Conservation (phyloP, 306 rosid genomes). For the Acacia melanoxylon region DNA sequence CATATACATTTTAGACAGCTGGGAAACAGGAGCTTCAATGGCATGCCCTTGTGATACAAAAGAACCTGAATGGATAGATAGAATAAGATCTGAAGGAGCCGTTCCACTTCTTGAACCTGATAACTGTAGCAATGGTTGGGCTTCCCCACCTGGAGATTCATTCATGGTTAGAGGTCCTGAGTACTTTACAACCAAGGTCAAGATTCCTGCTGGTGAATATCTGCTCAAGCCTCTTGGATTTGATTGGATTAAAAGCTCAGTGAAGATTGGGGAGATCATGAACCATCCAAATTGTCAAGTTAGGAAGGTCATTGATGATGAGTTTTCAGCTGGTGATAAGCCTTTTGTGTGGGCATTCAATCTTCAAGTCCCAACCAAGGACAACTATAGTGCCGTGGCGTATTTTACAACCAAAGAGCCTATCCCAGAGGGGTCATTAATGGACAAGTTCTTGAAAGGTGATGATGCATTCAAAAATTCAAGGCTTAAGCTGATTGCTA, state of each 20-base stretch:
- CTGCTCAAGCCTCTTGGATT: conserved; percentile 86
- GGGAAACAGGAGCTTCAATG: conserved; percentile 47
- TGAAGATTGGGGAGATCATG: conserved; percentile 68
- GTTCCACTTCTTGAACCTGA: conserved; percentile 59
- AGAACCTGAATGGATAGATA: conserved; percentile 64
- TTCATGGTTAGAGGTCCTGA: conserved; percentile 92
- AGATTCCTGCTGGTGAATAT: conserved; percentile 71
- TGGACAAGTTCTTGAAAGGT: conserved; percentile 76
- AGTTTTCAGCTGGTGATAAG: conserved; percentile 55
- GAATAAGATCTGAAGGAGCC: conserved; percentile 69
- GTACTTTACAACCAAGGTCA: conserved; percentile 69
- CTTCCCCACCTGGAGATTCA: conserved; percentile 71
- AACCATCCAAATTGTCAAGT: conserved; percentile 61
- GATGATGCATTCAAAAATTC: conserved; percentile 70
- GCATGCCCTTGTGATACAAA: conserved; percentile 41
- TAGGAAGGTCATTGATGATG: conserved; percentile 57
- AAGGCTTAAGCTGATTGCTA: conserved; percentile 88
- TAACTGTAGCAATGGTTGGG: conserved; percentile 76
- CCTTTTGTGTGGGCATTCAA: conserved; percentile 94
- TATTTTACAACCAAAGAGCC: conserved; percentile 64
- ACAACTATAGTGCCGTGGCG: conserved; percentile 68
- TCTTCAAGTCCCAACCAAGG: conserved; percentile 82
- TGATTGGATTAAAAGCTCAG: conserved; percentile 86
- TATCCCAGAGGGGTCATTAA: conserved; percentile 57
- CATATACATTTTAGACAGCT: conserved; percentile 6